Evolutionary conservation across 352 stramenopile genomes (phyloP), one percentile per base, ranked within the genome.

Genomic region (Sclerospora graminicola): DNA sequence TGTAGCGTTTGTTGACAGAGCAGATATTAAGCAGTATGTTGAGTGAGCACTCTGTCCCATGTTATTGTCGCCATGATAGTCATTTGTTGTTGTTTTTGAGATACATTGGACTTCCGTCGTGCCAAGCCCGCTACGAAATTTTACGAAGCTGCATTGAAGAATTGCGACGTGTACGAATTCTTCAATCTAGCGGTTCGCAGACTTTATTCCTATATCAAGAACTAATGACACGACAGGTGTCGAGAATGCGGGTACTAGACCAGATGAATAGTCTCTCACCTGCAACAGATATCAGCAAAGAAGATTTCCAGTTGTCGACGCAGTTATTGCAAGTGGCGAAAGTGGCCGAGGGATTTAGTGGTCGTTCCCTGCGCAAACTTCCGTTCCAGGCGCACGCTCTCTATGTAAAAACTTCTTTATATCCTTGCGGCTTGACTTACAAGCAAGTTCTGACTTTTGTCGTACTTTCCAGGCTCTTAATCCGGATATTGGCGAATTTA

Each of bases 21-120:
- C 84, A n/a, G 90, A 97, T 47, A 82, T 96, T 41, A 96, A 95
- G 31, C 65, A 94, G 57, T 95, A 79, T 67, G 73, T 69, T 15
- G 8, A 32, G 14, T 1, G 16, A 10, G 15, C 34, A 40, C 34
- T 36, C 10, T n/a, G 16, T 13, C 13, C 13, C 7, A 20, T 13
- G 8, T n/a, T 2, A 34, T 36, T 4, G 9, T 16, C 14, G 15
- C 21, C 2, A 20, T 13, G 24, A 32, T 34, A 48, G 4, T 54
- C 23, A 34, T n/a, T 15, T 2, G 9, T 15, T 32, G 21, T 23
- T 39, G 13, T 1, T 24, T 41, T 18, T 8, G 31, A 84, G 73
- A 30, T 86, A 74, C 43, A 85, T 88, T 26, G 75, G 75, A 11
- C 57, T 80, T 24, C 75, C 75, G 18, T 76, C 68, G 5, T 38